Evolutionary conservation across 2,329 filamentous ascomycete species (phyloP), one percentile per base, ranked within the genome.

Genomic region (Aureobasidium sp.): DNA sequence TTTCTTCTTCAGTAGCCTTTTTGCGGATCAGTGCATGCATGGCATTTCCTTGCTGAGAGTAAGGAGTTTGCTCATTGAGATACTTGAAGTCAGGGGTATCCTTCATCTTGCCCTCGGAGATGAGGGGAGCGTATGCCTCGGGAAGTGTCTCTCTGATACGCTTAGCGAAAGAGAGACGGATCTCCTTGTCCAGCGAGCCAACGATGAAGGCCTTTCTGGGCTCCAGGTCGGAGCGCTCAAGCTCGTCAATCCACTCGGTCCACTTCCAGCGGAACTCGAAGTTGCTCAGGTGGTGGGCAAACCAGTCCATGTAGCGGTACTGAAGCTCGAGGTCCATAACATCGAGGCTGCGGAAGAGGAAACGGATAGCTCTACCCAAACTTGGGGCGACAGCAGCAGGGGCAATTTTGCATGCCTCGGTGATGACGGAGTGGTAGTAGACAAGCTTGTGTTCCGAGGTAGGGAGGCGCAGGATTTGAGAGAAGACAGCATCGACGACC

Each of bases 251-350:
- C 94, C 94, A 99, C 77, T 99, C 94, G 17, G 89, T 87, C 94
- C 94, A 99, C 76, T 97, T 97, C 94, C 94, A 99, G 11, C 94
- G 94, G 73, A 97, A 99, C 59, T 96, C 94, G 72, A 99, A 99
- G 78, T 99, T 99, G 77, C 92, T 97, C 67, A 99, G 78, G 78
- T 99, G 94, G 74, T 99, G 94, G 20, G 93, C 85, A 72, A 99
- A 99, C 94, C 94, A 99, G 73, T 97, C 93, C 72, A 96, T 81
- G 76, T 97, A 97, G 29, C 94, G 85, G 70, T 92, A 88, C 62
- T 81, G 83, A 47, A 99, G 79, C 75, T 97, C 92, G 52, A 97
- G 80, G 71, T 99, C 94, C 80, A 97, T 86, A 2, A 82, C 84
- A 63, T 91, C 87, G 11, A 90, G 80, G 72, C 88, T 91, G 65